phyloP scores from a whole-genome alignment of 1,284 basidiomycete species.

The Wallemia hederae region DNA sequence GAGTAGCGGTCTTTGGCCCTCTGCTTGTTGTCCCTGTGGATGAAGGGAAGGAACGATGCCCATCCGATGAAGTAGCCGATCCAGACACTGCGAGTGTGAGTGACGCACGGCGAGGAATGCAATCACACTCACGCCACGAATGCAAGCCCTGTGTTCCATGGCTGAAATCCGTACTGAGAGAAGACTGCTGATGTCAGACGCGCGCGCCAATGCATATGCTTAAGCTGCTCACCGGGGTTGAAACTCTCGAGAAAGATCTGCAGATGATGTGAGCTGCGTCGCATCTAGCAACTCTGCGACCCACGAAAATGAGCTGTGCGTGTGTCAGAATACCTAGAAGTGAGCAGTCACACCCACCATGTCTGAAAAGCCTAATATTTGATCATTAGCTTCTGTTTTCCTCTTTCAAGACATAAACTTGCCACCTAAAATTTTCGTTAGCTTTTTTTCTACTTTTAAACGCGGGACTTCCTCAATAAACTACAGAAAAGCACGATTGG shows the following conservation, averaged over 20 bases:
- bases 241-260: neutral
- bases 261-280: too few relatives aligned
- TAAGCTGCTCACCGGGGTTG: neutral
- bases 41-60: constrained; percentile 15
- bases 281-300: too few relatives aligned
- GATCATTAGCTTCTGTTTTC: too few relatives aligned
- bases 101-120: neutral
- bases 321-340: too few relatives aligned
- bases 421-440: too few relatives aligned
- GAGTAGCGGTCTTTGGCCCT: constrained; percentile 9
- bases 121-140: constrained; percentile 13
- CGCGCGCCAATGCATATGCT: neutral
- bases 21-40: constrained; percentile 11
- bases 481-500: neutral
- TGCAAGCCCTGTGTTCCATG: constrained; percentile 13
- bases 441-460: too few relatives aligned
- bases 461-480: too few relatives aligned
- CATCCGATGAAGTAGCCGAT: constrained; percentile 18
- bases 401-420: too few relatives aligned
- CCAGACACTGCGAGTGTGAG: constrained; percentile 10
- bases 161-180: constrained; percentile 17
- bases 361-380: neutral
- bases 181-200: constrained; percentile 14
- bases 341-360: too few relatives aligned
- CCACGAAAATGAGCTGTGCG: too few relatives aligned